Percentiles rank a stretch among this genome's conserved stretches.
Evolutionary conservation across 2,329 filamentous ascomycete genomes (phyloP).

Genomic region (Fusarium sp.): DNA sequence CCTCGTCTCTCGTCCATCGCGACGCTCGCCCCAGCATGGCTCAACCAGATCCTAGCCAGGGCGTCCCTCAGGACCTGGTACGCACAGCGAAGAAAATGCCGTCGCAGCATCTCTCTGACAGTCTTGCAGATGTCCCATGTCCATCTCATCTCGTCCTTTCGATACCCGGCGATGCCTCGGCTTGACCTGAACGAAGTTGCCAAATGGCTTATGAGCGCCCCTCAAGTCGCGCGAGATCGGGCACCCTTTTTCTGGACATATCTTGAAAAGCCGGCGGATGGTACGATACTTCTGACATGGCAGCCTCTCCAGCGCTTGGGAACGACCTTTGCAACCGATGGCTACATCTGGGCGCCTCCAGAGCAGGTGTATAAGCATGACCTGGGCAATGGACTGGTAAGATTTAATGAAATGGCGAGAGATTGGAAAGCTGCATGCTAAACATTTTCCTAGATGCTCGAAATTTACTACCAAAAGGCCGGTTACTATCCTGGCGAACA

Average conservation of each 20-base stretch:
- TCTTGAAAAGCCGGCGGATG: slow-evolving; percentile 83
- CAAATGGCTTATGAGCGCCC: slow-evolving; percentile 84
- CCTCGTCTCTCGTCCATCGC: slow-evolving; percentile 30
- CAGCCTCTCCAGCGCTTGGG: slow-evolving; percentile 79
- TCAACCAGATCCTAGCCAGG: slow-evolving; percentile 56
- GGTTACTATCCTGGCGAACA: slow-evolving; percentile 84
- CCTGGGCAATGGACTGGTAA: slow-evolving; percentile 68
- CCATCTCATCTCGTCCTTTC: slow-evolving; percentile 85
- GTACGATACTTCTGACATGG: slow-evolving; percentile 87
- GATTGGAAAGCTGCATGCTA: slow-evolving; percentile 14
- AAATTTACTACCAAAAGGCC: slow-evolving; percentile 84
- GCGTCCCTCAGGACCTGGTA: slow-evolving; percentile 57
- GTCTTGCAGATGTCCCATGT: slow-evolving; percentile 79
- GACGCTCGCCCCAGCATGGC: slow-evolving; percentile 50
- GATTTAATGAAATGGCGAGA: slow-evolving; percentile 35
- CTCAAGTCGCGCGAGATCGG: slow-evolving; percentile 84
- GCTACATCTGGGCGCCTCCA: slow-evolving; percentile 87
- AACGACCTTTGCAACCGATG: slow-evolving; percentile 86
- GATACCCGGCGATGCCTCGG: slow-evolving; percentile 78
- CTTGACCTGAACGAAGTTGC: slow-evolving; percentile 81
- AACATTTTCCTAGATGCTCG: slow-evolving; percentile 73
- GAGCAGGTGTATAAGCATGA: slow-evolving; percentile 83
- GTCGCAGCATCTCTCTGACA: slow-evolving; percentile 35
- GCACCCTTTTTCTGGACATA: slow-evolving; percentile 95
- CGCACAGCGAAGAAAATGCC: background rate